These are phyloP conservation scores for Tricholoma terreum DNA, from an alignment of 768 basidiomycete genomes.

Conservation along the genomic window DNA sequence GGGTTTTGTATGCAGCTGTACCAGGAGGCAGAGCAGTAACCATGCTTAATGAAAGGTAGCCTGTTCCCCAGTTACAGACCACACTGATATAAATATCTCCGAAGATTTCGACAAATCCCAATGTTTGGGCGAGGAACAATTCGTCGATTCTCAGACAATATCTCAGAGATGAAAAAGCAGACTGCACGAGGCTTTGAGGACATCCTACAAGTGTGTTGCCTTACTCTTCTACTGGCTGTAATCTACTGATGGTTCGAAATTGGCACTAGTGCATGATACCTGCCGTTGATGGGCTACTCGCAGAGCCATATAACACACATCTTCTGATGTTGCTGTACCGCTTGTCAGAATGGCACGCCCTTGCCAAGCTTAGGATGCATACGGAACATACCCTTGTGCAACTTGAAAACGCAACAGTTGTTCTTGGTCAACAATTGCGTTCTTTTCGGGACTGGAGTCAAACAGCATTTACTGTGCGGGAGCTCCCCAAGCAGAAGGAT, in stretches of 20 bases:
- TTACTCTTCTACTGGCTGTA: neutral
- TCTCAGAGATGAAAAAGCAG: slow-evolving; percentile 26
- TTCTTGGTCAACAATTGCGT: neutral
- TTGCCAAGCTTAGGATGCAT: slow-evolving; percentile 2
- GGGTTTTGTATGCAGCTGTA: slow-evolving; percentile 18
- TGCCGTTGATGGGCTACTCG: slow-evolving; percentile 31
- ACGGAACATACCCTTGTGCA: neutral
- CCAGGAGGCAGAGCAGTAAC: neutral
- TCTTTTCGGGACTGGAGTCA: neutral
- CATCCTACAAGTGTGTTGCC: slow-evolving; percentile 16
- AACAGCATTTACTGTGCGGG: neutral
- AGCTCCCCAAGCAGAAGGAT: neutral
- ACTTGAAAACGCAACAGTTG: neutral
- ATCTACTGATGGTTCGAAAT: no score
- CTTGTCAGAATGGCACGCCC: slow-evolving; percentile 1
- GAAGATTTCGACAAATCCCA: slow-evolving; percentile 17
- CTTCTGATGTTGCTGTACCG: neutral
- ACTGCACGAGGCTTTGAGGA: slow-evolving; percentile 35
- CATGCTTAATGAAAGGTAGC: slow-evolving; percentile 1
- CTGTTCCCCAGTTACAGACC: neutral
- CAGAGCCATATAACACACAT: neutral
- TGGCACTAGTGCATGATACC: slow-evolving; percentile 29
- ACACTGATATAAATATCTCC: neutral
- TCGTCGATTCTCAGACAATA: slow-evolving; percentile 24
- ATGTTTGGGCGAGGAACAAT: slow-evolving; percentile 24